Percentiles rank a stretch among this genome's conserved stretches.
phyloP scores from a whole-genome alignment of 1,139 yeast genomes.

The Hyphopichia wangnamkhiaoensis region DNA sequence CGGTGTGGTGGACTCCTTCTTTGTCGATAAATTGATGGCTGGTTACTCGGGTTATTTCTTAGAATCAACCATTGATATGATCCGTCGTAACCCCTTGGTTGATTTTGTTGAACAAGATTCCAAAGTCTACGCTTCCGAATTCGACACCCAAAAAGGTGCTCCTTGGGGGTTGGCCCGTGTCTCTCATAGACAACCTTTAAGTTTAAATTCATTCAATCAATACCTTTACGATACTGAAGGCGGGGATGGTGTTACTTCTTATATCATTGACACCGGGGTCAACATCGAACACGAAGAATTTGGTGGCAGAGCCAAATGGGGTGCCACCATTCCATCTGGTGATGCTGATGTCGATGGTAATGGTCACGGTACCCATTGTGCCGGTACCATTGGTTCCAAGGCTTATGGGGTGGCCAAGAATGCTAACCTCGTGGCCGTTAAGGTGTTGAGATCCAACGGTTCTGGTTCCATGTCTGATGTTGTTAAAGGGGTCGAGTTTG shows the following conservation, averaged over 20 bases:
- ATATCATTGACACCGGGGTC: constrained; percentile 91
- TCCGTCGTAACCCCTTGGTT: constrained; percentile 73
- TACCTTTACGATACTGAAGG: constrained; percentile 81
- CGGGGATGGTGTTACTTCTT: constrained; percentile 92
- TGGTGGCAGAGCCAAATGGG: constrained; percentile 93
- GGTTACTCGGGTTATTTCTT: constrained; percentile 82
- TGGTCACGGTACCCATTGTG: constrained; percentile 62
- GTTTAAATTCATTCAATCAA: constrained; percentile 79
- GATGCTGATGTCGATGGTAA: constrained; percentile 87
- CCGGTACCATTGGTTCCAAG: constrained; percentile 46
- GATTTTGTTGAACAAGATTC: constrained; percentile 81
- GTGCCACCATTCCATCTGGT: constrained; percentile 82
- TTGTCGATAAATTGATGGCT: constrained; percentile 51
- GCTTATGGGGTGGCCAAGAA: constrained; percentile 46
- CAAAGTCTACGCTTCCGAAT: constrained; percentile 64
- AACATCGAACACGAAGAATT: constrained; percentile 79
- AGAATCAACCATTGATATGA: constrained; percentile 65
- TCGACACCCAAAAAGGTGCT: constrained; percentile 72
- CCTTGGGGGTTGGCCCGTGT: constrained; percentile 98
- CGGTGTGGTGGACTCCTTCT: constrained; percentile 70
- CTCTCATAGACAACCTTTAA: constrained; percentile 79
- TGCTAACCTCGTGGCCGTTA: constrained; percentile 43
- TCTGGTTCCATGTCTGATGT: constrained; percentile 44
- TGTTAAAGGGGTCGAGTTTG: constrained; percentile 46
- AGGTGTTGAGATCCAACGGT: constrained; percentile 43